These are phyloP conservation scores for Solanum chacoense DNA, from an alignment of 305 asterid genomes.

Conservation along the genomic window DNA sequence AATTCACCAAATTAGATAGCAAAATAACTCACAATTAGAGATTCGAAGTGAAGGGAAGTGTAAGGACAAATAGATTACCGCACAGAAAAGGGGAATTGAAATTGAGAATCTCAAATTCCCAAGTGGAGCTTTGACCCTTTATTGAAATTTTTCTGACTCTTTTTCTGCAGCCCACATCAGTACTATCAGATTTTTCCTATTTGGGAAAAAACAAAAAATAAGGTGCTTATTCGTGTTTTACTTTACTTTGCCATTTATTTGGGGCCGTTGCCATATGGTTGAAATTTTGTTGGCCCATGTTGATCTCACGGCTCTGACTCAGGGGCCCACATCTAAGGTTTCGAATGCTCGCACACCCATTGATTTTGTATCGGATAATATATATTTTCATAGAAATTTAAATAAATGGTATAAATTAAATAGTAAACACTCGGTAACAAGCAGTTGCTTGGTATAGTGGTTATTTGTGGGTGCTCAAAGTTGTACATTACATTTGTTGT, in stretches of 20 bases:
- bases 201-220: background rate
- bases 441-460: no score
- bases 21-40: background rate
- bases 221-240: background rate
- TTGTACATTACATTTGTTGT: no score
- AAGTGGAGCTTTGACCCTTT: background rate
- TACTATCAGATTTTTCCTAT: background rate
- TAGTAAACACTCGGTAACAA: no score
- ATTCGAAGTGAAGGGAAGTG: background rate
- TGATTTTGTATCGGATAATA: no score
- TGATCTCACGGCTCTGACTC: background rate
- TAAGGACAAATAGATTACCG: background rate
- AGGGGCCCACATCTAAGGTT: no score
- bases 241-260: background rate
- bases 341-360: no score
- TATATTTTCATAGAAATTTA: no score
- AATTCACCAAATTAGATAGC: background rate
- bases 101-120: background rate
- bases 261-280: background rate
- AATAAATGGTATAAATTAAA: no score
- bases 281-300: background rate
- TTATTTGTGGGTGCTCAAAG: no score
- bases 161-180: background rate
- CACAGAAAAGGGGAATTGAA: background rate
- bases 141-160: background rate